Conservation (phyloP, 208 protist species). For the Leptomonas pyrrhocoris region DNA sequence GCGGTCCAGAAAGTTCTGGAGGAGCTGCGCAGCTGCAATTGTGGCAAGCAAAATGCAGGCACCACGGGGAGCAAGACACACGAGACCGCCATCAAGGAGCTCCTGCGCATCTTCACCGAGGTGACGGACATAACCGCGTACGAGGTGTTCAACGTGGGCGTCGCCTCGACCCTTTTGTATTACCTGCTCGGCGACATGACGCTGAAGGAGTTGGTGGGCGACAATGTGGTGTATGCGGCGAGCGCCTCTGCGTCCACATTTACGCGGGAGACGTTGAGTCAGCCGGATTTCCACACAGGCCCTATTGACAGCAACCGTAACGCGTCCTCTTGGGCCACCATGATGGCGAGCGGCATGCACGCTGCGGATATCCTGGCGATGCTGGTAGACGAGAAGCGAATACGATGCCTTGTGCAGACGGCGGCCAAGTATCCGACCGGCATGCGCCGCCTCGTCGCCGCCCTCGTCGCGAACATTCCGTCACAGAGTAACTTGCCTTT, state of each 20-base stretch:
- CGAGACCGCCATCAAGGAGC: constrained; percentile 26
- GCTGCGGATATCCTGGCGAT: constrained; percentile 48
- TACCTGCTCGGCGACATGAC: constrained; percentile 48
- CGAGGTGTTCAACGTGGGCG: constrained; percentile 49
- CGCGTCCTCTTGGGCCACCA: constrained; percentile 39
- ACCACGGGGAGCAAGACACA: constrained; percentile 24
- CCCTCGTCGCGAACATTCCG: constrained; percentile 54
- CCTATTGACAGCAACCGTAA: constrained; percentile 32
- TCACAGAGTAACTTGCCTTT: constrained; percentile 60
- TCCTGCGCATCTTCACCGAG: constrained; percentile 38
- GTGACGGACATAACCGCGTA: constrained; percentile 48
- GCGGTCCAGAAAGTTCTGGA: constrained; percentile 24
- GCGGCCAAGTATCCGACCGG: constrained; percentile 37
- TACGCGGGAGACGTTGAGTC: constrained; percentile 14
- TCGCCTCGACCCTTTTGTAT: constrained; percentile 40
- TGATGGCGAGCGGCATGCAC: constrained; percentile 52
- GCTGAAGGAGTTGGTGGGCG: constrained; percentile 36
- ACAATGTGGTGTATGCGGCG: constrained; percentile 31
- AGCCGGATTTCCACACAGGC: constrained; percentile 3
- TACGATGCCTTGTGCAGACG: constrained; percentile 51
- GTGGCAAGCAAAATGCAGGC: neutral
- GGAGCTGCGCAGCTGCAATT: constrained; percentile 20
- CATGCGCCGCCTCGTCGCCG: constrained; percentile 49
- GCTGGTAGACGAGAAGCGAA: constrained; percentile 43
- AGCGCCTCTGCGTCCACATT: constrained; percentile 42